Base-by-base conservation (phyloP, 257 asterid species). In the Penstemon newberryi region DNA sequence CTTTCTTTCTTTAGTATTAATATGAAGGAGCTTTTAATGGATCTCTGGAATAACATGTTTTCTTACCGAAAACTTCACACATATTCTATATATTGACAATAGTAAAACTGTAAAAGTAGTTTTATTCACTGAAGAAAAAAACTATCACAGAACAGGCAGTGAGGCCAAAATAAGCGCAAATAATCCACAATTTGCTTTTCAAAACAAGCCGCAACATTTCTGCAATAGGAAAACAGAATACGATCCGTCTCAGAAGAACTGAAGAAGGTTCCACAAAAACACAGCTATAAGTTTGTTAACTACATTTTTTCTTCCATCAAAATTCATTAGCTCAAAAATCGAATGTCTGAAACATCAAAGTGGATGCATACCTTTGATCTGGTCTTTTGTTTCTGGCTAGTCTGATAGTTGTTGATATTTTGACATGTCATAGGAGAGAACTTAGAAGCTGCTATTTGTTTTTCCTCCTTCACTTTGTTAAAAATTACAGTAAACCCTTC, bases 381-480 rank as follows among this genome's bases (percentile, higher is more conserved):
- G 4, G 79, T 7, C 37, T 75, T 49, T 60, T 56, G 76, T 56
- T 73, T 75, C 8, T 39, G 82, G 47, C 63, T 67, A n/a, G 73
- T 18, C 58, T 69, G 55, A 39, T 77, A 54, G 65, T 60, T 12
- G 61, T 54, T 66, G 72, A 15, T 49, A 54, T 62, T 42, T 39
- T 60, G 84, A 61, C 67, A 66, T 44, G 82, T 84, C 52, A 74
- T 69, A 10, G 75, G 51, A 59, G 91, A 88, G 60, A 88, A 78
- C 43, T 75, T 83, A 5, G 94, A 11, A 1, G 96, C 90, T 57
- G 92, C 85, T 40, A 76, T 76, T 11, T 82, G 92, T 60, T 85
- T 91, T 76, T 91, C 97, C 80, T 88, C 87, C 79, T 88, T 91
- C 42, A 88, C 88, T 63, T 79, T 91, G 84, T 82, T 77, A 82